Evolutionary conservation across 2,329 filamentous ascomycete genomes (phyloP).

Genomic region (Hypoxylon sp.): DNA sequence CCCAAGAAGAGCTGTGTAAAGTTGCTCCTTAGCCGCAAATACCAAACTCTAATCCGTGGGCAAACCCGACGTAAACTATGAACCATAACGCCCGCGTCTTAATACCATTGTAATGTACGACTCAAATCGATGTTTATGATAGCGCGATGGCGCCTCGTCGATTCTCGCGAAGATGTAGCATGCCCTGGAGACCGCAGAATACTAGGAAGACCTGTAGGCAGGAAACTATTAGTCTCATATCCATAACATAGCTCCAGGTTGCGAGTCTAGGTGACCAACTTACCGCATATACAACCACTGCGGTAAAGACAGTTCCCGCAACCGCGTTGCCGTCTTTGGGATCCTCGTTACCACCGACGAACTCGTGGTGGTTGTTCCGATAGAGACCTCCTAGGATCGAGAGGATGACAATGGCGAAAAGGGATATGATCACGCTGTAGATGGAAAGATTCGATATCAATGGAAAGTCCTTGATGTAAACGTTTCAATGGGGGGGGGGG

Average conservation of each 20-base stretch:
- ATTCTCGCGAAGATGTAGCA: slow-evolving; percentile 85
- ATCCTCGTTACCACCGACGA: slow-evolving; percentile 80
- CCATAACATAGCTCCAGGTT: neutral
- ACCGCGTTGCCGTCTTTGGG: slow-evolving; percentile 81
- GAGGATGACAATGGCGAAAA: slow-evolving; percentile 74
- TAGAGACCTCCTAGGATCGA: slow-evolving; percentile 77
- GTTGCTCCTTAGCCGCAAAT: slow-evolving; percentile 14
- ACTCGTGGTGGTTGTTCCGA: slow-evolving; percentile 81
- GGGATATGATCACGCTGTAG: slow-evolving; percentile 77
- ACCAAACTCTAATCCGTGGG: slow-evolving; percentile 19
- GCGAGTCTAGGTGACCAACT: slow-evolving; percentile 53
- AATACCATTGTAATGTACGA: slow-evolving; percentile 23
- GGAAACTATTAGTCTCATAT: slow-evolving; percentile 14
- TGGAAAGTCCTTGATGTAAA: slow-evolving; percentile 3
- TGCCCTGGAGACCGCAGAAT: slow-evolving; percentile 91
- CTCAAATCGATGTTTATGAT: slow-evolving; percentile 21
- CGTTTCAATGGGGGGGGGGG: neutral
- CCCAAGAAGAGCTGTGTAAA: slow-evolving; percentile 9
- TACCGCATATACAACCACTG: slow-evolving; percentile 91
- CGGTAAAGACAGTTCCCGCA: slow-evolving; percentile 85
- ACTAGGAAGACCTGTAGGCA: slow-evolving; percentile 81
- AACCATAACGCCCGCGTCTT: slow-evolving; percentile 36
- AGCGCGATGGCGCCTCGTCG: slow-evolving; percentile 86
- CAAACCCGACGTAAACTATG: slow-evolving; percentile 17
- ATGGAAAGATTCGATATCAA: slow-evolving; percentile 40